phyloP scores from a whole-genome alignment of 2,329 filamentous ascomycete species.

The Xylaria sp. region DNA sequence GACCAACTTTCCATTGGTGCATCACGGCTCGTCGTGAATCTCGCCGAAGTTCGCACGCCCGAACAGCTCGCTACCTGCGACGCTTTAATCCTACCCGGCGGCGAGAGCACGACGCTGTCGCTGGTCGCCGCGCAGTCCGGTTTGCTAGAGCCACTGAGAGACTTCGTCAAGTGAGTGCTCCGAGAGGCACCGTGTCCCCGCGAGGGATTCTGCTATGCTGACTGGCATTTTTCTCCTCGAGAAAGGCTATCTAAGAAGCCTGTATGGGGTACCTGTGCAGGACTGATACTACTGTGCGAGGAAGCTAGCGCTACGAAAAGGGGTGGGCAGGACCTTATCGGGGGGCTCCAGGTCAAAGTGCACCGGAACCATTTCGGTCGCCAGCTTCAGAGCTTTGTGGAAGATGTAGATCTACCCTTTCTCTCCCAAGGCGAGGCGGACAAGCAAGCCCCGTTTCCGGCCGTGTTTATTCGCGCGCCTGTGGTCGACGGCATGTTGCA shows the following conservation, averaged over 20 bases:
- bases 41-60: constrained; percentile 83
- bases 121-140: constrained; percentile 85
- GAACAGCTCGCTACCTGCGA: constrained; percentile 78
- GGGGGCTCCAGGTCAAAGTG: constrained; percentile 88
- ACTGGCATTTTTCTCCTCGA: neutral
- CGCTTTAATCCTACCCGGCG: constrained; percentile 89
- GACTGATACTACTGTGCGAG: constrained; percentile 89
- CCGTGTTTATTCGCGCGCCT: constrained; percentile 93
- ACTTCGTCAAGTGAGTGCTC: constrained; percentile 84
- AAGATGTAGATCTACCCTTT: constrained; percentile 78
- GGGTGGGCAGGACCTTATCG: constrained; percentile 92
- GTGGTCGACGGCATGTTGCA: constrained; percentile 84
- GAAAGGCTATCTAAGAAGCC: constrained; percentile 78
- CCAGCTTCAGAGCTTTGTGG: constrained; percentile 91
- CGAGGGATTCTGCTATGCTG: neutral
- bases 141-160: constrained; percentile 82
- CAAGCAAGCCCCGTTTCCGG: constrained; percentile 70
- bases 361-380: constrained; percentile 95
- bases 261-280: constrained; percentile 96
- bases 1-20: constrained; percentile 54
- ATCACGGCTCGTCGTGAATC: constrained; percentile 9
- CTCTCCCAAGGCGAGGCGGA: constrained; percentile 54
- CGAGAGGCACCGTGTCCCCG: neutral
- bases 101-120: constrained; percentile 94
- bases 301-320: constrained; percentile 89